phyloP scores from a whole-genome alignment of 768 basidiomycete genomes.

The Kwoniella bestiolae region DNA sequence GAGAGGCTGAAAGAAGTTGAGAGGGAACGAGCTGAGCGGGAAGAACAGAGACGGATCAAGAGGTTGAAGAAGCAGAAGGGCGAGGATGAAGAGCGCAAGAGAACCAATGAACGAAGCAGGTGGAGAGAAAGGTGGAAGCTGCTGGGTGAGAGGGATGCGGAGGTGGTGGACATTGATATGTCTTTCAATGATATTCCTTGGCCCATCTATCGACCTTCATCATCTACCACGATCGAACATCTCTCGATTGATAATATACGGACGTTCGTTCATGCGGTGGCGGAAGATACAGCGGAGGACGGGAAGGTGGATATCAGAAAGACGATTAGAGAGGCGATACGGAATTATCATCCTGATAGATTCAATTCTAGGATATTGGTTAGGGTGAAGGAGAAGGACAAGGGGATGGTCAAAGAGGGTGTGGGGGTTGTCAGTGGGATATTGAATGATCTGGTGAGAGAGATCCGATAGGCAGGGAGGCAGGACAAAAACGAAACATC shows the following conservation, averaged over 20 bases:
- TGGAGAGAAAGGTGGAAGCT: constrained; percentile 43
- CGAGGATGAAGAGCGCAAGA: constrained; percentile 25
- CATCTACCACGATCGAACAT: constrained; percentile 18
- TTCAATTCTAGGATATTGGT: constrained; percentile 50
- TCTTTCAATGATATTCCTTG: constrained; percentile 52
- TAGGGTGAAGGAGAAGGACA: constrained; percentile 46
- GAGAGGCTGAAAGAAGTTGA: constrained; percentile 52
- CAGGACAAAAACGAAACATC: too few relatives aligned
- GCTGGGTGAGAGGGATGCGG: constrained; percentile 22
- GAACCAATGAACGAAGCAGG: constrained; percentile 32
- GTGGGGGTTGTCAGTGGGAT: constrained; percentile 50
- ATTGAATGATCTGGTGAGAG: constrained; percentile 50
- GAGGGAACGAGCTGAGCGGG: constrained; percentile 29
- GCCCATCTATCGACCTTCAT: constrained; percentile 45
- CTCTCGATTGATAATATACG: constrained; percentile 37
- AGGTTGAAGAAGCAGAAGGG: constrained; percentile 32
- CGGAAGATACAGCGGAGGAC: constrained; percentile 32
- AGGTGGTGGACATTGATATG: constrained; percentile 31
- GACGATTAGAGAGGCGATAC: constrained; percentile 65
- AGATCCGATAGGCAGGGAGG: constrained; percentile 5
- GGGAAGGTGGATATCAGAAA: constrained; percentile 62
- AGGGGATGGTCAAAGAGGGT: constrained; percentile 52
- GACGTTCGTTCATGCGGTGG: constrained; percentile 36
- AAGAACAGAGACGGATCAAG: constrained; percentile 31
- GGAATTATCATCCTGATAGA: constrained; percentile 60